These are phyloP conservation scores for Talaromyces sp. DNA, from an alignment of 2,329 filamentous ascomycete species.

Conservation along the genomic window DNA sequence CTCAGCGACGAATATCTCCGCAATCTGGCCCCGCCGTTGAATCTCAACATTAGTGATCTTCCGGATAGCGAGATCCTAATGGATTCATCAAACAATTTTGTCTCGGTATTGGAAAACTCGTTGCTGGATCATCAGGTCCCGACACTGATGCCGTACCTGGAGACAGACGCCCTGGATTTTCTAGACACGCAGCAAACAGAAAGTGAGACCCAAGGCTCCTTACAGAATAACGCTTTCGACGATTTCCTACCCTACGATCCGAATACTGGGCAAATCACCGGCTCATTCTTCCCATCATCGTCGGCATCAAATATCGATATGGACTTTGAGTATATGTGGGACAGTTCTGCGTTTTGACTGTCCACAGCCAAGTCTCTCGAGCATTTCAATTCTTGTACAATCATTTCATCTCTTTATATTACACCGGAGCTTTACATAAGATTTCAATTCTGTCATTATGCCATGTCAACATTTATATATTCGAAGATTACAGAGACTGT, in stretches of 20 bases:
- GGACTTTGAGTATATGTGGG: constrained; percentile 30
- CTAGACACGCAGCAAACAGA: constrained; percentile 23
- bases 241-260: constrained; percentile 33
- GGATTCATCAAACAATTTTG: constrained; percentile 16
- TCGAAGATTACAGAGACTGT: not conserved
- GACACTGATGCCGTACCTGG: constrained; percentile 20
- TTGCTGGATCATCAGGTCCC: constrained; percentile 23
- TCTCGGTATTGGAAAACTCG: constrained; percentile 20
- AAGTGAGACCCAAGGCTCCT: constrained; percentile 10
- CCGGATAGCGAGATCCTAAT: constrained; percentile 22
- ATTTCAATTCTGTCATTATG: not conserved
- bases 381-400: not conserved
- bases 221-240: constrained; percentile 24
- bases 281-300: constrained; percentile 33
- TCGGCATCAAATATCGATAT: constrained; percentile 25
- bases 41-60: constrained; percentile 27
- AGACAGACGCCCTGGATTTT: constrained; percentile 25
- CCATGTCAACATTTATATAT: not conserved
- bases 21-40: constrained; percentile 30
- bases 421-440: constrained; percentile 2
- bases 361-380: too few species aligned
- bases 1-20: constrained; percentile 34
- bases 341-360: constrained; percentile 20
- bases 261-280: constrained; percentile 32
- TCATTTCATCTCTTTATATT: not conserved